Conservation (phyloP, 2,329 filamentous ascomycete species). For the Colletotrichum liaoningense region DNA sequence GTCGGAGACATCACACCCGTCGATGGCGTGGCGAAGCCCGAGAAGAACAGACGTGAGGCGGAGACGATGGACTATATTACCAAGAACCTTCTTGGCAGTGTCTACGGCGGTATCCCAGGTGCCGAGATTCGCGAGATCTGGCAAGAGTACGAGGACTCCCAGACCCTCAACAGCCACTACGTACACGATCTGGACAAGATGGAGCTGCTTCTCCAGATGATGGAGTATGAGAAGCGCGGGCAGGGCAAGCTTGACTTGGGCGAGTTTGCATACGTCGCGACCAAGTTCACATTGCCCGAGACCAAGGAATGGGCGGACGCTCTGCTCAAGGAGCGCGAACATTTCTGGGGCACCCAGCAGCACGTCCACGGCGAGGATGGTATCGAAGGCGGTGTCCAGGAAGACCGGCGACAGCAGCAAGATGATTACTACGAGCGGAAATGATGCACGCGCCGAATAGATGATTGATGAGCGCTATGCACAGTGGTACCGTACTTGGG, state of each 20-base stretch:
- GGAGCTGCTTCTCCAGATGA: slow-evolving; percentile 93
- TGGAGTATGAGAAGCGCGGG: slow-evolving; percentile 88
- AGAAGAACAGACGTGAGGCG: slow-evolving; percentile 89
- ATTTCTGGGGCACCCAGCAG: slow-evolving; percentile 72
- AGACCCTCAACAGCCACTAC: slow-evolving; percentile 86
- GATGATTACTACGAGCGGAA: slow-evolving; percentile 60
- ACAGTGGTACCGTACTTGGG: background rate
- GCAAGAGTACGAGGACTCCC: slow-evolving; percentile 93
- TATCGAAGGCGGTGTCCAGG: slow-evolving; percentile 48
- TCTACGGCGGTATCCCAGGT: slow-evolving; percentile 77
- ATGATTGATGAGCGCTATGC: too few species aligned
- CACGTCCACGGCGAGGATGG: slow-evolving; percentile 61
- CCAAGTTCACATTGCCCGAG: slow-evolving; percentile 79
- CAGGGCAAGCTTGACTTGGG: slow-evolving; percentile 78
- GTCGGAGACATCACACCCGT: slow-evolving; percentile 98
- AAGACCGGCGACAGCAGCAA: slow-evolving; percentile 53
- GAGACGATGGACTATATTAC: slow-evolving; percentile 94
- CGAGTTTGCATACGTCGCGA: slow-evolving; percentile 87
- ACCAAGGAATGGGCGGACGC: slow-evolving; percentile 83
- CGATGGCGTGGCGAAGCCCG: slow-evolving; percentile 84
- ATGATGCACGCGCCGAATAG: background rate
- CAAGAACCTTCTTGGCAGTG: slow-evolving; percentile 75
- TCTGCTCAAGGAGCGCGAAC: slow-evolving; percentile 79
- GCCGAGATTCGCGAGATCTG: slow-evolving; percentile 82
- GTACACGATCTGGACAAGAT: slow-evolving; percentile 99